Conservation (phyloP, 306 rosid species). For the Casuarina equisetifolia region DNA sequence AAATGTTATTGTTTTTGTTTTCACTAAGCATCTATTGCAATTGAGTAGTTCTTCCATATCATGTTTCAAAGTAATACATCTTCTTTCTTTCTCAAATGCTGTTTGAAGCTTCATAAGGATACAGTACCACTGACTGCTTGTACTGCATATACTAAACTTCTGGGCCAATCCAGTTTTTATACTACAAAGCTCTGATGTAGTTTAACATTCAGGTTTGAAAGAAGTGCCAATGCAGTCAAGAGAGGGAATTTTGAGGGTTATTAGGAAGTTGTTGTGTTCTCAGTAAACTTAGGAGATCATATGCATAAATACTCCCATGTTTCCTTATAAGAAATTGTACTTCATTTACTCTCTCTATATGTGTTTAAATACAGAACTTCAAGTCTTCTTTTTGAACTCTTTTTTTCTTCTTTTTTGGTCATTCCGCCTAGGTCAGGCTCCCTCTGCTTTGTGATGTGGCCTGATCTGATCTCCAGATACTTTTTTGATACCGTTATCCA, state of each 20-base stretch:
- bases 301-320: not conserved
- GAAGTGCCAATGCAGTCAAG: not conserved
- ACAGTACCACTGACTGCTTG: not conserved
- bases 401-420: not conserved
- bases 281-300: not conserved
- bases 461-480: not conserved
- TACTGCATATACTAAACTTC: not conserved
- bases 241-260: not conserved
- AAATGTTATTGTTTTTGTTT: conserved; percentile 3
- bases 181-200: not conserved
- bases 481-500: not conserved
- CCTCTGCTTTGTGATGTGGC: not conserved
- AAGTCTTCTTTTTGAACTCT: not conserved
- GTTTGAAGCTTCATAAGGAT: not conserved
- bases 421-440: not conserved
- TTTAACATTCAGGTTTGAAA: not conserved
- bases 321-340: not conserved
- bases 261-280: not conserved
- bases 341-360: not conserved
- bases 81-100: not conserved
- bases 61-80: not conserved
- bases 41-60: not conserved
- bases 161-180: conserved; percentile 15
- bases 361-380: not conserved
- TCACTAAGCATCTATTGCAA: conserved; percentile 2